Base-by-base conservation (phyloP, 208 protist species). In the Trypanosoma platydactyli region DNA sequence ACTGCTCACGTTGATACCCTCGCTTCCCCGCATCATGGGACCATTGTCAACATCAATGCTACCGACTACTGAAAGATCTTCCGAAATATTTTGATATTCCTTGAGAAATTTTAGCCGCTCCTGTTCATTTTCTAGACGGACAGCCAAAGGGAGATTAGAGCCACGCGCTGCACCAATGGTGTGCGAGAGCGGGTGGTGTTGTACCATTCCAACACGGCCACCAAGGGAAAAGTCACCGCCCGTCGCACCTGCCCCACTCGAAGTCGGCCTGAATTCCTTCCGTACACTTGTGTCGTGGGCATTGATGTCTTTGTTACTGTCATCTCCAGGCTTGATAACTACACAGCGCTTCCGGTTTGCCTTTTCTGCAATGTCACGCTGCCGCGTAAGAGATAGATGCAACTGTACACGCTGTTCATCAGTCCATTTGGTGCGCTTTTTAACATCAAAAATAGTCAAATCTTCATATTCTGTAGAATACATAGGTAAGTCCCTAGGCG, bases 391-490 rank as follows among this genome's bases (percentile, higher is more conserved):
- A 15, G 89, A 88, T 40, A 95, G 83, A 46, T 95, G 89, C 42
- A 95, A 71, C 72, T 95, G 89, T 67, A 95, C 70, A 40, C 89
- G 86, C 71, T 90, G 84, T 61, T 95, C 89, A 72, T 92, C 81
- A 13, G 89, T 92, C 89, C 89, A 95, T 44, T 73, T 66, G 22
- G 83, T 89, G 15, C 68, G 64, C 18, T 62, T 55, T 41, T 45
- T 75, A 7, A 30, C 20, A 52, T 11, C 45, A 35, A 27, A 20
- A 41, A 7, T 45, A 35, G 22, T 16, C 67, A 18, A 5, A 57
- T 65, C 49, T 62, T 69, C 51, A 16, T n/a, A 30, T 13, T 18
- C 44, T 60, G 41, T 24, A 76, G 81, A 56, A 77, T 70, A 9
- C 33, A 38, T 38, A 38, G 33, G 9, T 38, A 38, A 11, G 33